phyloP scores from a whole-genome alignment of 257 asterid genomes.

The Marsdenia floribunda region DNA sequence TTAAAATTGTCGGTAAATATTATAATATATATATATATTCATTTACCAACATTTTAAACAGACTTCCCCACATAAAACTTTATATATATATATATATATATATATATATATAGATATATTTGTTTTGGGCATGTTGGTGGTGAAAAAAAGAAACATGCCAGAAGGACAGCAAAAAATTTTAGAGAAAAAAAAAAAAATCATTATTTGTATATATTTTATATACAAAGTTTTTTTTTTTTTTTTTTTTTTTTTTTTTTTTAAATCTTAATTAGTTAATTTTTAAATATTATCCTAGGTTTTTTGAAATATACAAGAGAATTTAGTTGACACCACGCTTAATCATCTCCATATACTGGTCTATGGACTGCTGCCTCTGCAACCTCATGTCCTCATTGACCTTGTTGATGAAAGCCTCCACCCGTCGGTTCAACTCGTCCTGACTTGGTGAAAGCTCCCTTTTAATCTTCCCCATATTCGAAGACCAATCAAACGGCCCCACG shows the following conservation, averaged over 20 bases:
- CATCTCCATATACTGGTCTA: slow-evolving; percentile 32
- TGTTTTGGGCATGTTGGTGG: neutral
- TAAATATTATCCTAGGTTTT: neutral
- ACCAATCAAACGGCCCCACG: slow-evolving; percentile 7
- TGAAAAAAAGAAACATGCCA: neutral
- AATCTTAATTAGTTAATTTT: neutral
- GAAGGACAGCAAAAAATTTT: too few species aligned
- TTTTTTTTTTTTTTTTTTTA: neutral
- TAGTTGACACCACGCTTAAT: slow-evolving; percentile 27
- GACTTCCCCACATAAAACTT: too few species aligned
- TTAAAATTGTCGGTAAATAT: too few species aligned
- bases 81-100: too few species aligned
- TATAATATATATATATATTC: too few species aligned
- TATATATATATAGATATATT: too few species aligned
- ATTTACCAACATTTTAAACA: too few species aligned
- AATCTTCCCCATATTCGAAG: slow-evolving; percentile 6
- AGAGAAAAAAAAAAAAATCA: neutral
- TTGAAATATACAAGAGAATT: neutral
- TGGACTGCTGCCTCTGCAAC: slow-evolving; percentile 35
- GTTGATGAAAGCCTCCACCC: slow-evolving; percentile 36
- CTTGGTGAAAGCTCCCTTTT: slow-evolving; percentile 25
- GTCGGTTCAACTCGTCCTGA: slow-evolving; percentile 34
- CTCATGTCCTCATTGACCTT: slow-evolving; percentile 41
- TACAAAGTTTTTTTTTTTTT: neutral
- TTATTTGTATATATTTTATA: neutral